Evolutionary conservation across 2,329 filamentous ascomycete species (phyloP).

Genomic region (Kalmusia sp.): DNA sequence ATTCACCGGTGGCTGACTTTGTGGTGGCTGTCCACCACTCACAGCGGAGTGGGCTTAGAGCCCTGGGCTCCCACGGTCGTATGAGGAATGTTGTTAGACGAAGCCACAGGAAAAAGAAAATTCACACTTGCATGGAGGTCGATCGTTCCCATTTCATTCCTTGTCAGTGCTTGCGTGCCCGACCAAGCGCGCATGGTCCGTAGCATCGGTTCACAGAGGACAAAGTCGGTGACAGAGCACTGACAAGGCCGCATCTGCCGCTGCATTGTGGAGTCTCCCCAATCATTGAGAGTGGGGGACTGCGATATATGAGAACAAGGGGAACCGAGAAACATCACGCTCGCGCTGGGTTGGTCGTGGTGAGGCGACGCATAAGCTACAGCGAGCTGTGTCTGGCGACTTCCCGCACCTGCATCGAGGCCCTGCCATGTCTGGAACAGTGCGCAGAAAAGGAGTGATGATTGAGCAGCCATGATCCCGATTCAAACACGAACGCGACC

Average conservation of each 20-base stretch:
- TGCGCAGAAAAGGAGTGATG: slow-evolving; percentile 26
- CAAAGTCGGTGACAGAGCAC: slow-evolving; percentile 9
- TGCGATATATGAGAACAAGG: too few species aligned
- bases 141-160: slow-evolving; percentile 33
- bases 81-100: slow-evolving; percentile 29
- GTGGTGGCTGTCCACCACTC: slow-evolving; percentile 37
- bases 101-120: slow-evolving; percentile 37
- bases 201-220: slow-evolving; percentile 18
- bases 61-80: slow-evolving; percentile 27
- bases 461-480: slow-evolving; percentile 25
- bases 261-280: too few species aligned
- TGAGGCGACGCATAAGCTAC: slow-evolving; percentile 21
- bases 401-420: slow-evolving; percentile 35
- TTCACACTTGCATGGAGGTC: slow-evolving; percentile 20
- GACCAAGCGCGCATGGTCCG: slow-evolving; percentile 22
- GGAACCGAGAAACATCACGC: slow-evolving; percentile 17
- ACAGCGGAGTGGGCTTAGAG: slow-evolving; percentile 31
- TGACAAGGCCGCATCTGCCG: too few species aligned
- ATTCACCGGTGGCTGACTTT: slow-evolving; percentile 41
- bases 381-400: slow-evolving; percentile 20
- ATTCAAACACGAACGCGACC: slow-evolving; percentile 22
- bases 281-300: too few species aligned
- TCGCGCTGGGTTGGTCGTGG: slow-evolving; percentile 9
- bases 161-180: slow-evolving; percentile 18
- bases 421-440: slow-evolving; percentile 21